Evolutionary conservation across 352 stramenopile genomes (phyloP).

Genomic region (Blastocystis sp.): DNA sequence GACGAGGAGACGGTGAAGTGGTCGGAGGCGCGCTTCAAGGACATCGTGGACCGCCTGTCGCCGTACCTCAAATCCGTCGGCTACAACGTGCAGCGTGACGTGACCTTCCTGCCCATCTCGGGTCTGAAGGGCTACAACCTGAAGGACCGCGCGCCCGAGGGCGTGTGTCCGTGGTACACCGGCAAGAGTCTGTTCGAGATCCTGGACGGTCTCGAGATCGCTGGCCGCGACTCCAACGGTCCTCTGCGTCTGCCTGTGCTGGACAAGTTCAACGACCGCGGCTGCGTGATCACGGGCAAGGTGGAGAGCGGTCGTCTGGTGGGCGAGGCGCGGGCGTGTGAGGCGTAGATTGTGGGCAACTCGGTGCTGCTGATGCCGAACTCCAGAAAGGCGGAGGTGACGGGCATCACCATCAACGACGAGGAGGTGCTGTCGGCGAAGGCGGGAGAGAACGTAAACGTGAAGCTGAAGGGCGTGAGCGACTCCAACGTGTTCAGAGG

Average conservation of each 20-base stretch:
- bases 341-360: conserved; percentile 80
- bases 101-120: conserved; percentile 96
- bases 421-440: conserved; percentile 89
- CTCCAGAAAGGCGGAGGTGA: conserved; percentile 41
- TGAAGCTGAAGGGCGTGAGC: conserved; percentile 88
- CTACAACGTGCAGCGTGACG: conserved; percentile 95
- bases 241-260: conserved; percentile 93
- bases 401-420: conserved; percentile 84
- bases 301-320: conserved; percentile 91
- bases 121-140: conserved; percentile 93
- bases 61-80: conserved; percentile 92
- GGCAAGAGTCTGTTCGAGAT: conserved; percentile 89
- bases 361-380: conserved; percentile 94
- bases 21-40: conserved; percentile 87
- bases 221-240: conserved; percentile 85
- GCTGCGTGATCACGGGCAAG: conserved; percentile 95
- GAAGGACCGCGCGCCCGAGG: conserved; percentile 85
- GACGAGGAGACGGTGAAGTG: conserved; percentile 93
- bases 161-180: conserved; percentile 91
- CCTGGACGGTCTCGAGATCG: conserved; percentile 90
- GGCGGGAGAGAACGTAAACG: conserved; percentile 94
- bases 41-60: conserved; percentile 91
- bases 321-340: conserved; percentile 75
- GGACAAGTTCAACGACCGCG: conserved; percentile 94
- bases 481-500: conserved; percentile 85